A percentile compares a stretch with the other conserved stretches of the same genome.
These are phyloP conservation scores for Phialophora expanda DNA, from an alignment of 2,329 filamentous ascomycete genomes.

Conservation along the genomic window DNA sequence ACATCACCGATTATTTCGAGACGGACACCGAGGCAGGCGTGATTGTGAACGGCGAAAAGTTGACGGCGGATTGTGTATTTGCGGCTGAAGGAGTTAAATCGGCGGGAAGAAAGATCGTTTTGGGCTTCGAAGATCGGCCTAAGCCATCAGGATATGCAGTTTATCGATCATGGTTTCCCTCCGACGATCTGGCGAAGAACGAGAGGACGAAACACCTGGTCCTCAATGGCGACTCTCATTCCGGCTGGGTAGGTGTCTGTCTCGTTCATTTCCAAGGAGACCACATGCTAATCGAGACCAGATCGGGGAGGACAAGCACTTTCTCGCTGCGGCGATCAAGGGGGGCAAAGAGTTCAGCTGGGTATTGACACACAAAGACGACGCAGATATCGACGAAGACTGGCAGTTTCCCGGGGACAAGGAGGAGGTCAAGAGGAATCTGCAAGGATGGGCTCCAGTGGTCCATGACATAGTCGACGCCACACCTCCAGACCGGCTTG, in stretches of 20 bases:
- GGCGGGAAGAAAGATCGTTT: conserved; percentile 36
- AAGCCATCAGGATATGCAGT: conserved; percentile 44
- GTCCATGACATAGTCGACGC: conserved; percentile 40
- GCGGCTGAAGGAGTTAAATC: conserved; percentile 36
- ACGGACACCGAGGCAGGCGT: conserved; percentile 44
- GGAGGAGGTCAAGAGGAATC: conserved; percentile 57
- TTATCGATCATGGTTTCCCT: conserved; percentile 43
- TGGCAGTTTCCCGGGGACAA: conserved; percentile 61
- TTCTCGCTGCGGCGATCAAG: conserved; percentile 60
- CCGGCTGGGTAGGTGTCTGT: conserved; percentile 47
- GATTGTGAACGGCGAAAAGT: conserved; percentile 33
- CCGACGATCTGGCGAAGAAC: conserved; percentile 56
- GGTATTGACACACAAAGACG: conserved; percentile 60
- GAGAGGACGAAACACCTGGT: conserved; percentile 61
- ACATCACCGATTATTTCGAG: conserved; percentile 43
- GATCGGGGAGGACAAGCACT: conserved; percentile 53
- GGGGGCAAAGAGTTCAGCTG: conserved; percentile 59
- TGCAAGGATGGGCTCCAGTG: conserved; percentile 58
- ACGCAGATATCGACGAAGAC: conserved; percentile 58
- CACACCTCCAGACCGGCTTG: conserved; percentile 36
- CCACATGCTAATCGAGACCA: not conserved
- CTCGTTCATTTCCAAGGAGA: not conserved
- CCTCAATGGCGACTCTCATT: conserved; percentile 57
- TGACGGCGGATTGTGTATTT: conserved; percentile 33
- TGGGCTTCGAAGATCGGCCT: conserved; percentile 45